Percentiles rank a stretch among this genome's conserved stretches.
phyloP scores from a whole-genome alignment of 2,329 filamentous ascomycete genomes.

The Exserohilum turcica region DNA sequence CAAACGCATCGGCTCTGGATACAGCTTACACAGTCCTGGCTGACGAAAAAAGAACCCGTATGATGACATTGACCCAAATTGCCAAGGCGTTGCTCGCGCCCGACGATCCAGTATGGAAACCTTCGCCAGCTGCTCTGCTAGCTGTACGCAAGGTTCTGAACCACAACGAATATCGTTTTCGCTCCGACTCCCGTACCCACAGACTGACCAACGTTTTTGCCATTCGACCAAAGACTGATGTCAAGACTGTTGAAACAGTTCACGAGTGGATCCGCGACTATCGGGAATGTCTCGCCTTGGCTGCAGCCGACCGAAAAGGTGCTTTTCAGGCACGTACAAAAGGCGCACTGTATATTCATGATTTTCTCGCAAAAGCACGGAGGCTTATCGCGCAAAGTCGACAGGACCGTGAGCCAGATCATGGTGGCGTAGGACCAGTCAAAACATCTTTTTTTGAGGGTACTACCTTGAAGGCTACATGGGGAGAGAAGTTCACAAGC shows the following conservation, averaged over 20 bases:
- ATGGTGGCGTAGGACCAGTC: slow-evolving; percentile 44
- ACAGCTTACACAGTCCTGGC: slow-evolving; percentile 56
- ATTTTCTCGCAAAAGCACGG: slow-evolving; percentile 51
- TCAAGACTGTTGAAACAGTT: slow-evolving; percentile 58
- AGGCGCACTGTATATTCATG: slow-evolving; percentile 39
- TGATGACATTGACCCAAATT: slow-evolving; percentile 56
- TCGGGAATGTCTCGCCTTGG: slow-evolving; percentile 53
- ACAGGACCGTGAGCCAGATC: slow-evolving; percentile 40
- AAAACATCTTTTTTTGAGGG: background rate
- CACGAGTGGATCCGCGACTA: slow-evolving; percentile 61
- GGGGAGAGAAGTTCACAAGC: slow-evolving; percentile 52
- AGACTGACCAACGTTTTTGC: slow-evolving; percentile 65
- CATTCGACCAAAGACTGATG: slow-evolving; percentile 62
- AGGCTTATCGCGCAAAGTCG: slow-evolving; percentile 49
- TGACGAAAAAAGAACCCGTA: slow-evolving; percentile 50
- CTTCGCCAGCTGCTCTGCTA: slow-evolving; percentile 61
- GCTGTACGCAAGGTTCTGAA: slow-evolving; percentile 71
- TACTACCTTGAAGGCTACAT: slow-evolving; percentile 20
- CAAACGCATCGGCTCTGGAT: slow-evolving; percentile 54
- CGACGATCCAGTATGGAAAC: slow-evolving; percentile 27
- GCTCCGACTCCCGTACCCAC: slow-evolving; percentile 56
- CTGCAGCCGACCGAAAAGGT: slow-evolving; percentile 7
- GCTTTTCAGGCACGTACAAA: background rate
- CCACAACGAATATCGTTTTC: slow-evolving; percentile 66
- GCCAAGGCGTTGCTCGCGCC: slow-evolving; percentile 49